phyloP scores from a whole-genome alignment of 306 rosid genomes.

The Cucumis melo region DNA sequence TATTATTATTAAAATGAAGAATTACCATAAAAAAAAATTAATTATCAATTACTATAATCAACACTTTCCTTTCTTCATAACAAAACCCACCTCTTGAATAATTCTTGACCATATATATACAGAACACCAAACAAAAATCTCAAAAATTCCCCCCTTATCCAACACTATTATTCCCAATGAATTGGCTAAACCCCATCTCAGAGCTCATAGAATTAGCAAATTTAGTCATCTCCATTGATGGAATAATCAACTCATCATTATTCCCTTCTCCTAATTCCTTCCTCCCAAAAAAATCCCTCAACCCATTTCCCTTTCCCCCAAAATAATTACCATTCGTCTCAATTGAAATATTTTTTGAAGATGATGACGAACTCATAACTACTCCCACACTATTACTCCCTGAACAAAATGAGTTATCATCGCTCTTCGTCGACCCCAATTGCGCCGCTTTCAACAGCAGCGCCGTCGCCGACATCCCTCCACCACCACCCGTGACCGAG shows the following conservation, averaged over 20 bases:
- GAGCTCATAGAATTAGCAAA: not conserved
- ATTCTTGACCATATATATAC: not conserved
- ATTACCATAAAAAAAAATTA: no score
- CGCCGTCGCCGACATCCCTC: conserved; percentile 40
- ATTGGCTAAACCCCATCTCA: not conserved
- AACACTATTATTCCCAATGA: not conserved
- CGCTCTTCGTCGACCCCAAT: conserved; percentile 42
- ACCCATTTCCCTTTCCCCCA: conserved; percentile 3
- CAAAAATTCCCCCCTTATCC: not conserved
- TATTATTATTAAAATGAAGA: no score
- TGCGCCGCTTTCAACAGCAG: conserved; percentile 55
- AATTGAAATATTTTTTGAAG: no score
- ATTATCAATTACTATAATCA: not conserved
- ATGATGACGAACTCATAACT: conserved; percentile 14
- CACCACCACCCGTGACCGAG: not conserved
- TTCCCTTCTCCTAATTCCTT: not conserved
- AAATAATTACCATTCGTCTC: no score
- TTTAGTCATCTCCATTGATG: not conserved
- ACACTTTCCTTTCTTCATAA: not conserved
- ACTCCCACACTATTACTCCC: conserved; percentile 32
- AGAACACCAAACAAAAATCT: not conserved
- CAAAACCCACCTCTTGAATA: not conserved
- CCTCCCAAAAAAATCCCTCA: not conserved
- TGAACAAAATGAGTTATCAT: conserved; percentile 17
- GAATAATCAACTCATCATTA: not conserved